Base-by-base conservation (phyloP, 441 rosid species). In the Erodium moschatum region DNA sequence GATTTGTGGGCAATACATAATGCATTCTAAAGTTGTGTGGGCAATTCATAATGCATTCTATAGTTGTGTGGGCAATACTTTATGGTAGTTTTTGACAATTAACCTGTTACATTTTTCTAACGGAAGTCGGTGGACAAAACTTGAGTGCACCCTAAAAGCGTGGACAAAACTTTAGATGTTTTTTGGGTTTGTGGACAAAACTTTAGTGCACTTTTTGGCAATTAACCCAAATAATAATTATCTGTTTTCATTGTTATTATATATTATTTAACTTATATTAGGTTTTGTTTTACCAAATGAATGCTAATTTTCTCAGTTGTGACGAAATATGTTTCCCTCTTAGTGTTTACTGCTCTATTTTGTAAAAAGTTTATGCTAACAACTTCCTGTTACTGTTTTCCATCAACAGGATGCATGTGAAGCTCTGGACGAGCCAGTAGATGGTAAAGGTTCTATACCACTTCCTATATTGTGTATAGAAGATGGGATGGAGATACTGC, bases 381-480 rank as follows among this genome's bases (percentile, higher is more conserved):
- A 27, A 64, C 27, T 72, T 62, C 10, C 54, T 48, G 20, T 50
- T 62, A 40, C 38, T 66, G 56, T 50, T 50, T 44, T 58, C 64
- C n/a, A 68, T 74, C 68, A 72, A 71, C 84, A 93, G 93, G 91
- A 77, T 72, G 75, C 69, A 71, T 74, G 75, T 63, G 84, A 81
- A 79, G 72, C 74, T 48, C 10, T 71, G 63, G 84, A 82, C 74
- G 88, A 70, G 72, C 70, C 74, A 46, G 54, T 71, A 64, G 87
- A 88, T 74, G 82, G 70, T 72, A 81, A 79, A 75, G 81, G 70
- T 67, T 76, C 85, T 67, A 67, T 91, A 16, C 87, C 90, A 16
- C 82, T 95, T 72, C 97, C 99, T 76, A 78, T 91, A 63, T 78
- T 92, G 77, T 95, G 88, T 76, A 74, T 86, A 72, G 96, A 95